Base-by-base conservation (phyloP, 129 eudicot species). In the Logfia minima region DNA sequence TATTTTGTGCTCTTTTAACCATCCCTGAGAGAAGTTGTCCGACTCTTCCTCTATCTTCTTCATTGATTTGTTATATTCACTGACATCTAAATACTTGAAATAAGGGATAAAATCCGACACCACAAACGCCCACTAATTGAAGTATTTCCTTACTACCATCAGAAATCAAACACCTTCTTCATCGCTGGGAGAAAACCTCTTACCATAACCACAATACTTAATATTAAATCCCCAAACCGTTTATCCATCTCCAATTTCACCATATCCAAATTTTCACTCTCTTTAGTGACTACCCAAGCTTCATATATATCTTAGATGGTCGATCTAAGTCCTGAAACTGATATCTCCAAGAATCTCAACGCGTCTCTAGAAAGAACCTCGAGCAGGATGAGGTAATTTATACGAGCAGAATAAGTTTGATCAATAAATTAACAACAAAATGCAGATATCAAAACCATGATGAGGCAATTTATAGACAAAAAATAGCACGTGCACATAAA, bases 21-120 rank as follows among this genome's bases (percentile, higher is more conserved):
- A 64, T 64, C 68, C 68, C n/a, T 64, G 39, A 26, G 26, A 64
- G 37, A 64, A 24, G 68, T 64, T 28, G 37, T 64, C 68, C 37
- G 24, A 26, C 4, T 63, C 68, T 23, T 10, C 26, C 17, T 5
- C 68, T 23, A 19, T 26, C 35, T 63, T 63, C 68, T 63, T 63
- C 68, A 63, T 63, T 11, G 68, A 11, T 63, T 63, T 63, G 2
- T 14, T 10, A 17, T 63, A 63, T 26, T 35, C 68, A 64, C 37
- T n/a, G 6, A 64, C 68, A 64, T 64, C 68, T 18, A 64, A 64
- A 28, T 3, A 64, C 68, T 64, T 28, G 37, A 64, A 6, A 64
- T 24, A 24, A 8, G 68, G 39, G 3, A 10, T 48, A 48, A 48
- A 10, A 48, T 48, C 56, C 1, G 16, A 9, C 56, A 9, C 17